These are phyloP conservation scores for Polytrichum formosum DNA, from an alignment of 225 moss, liverwort and hornwort species.

Conservation along the genomic window DNA sequence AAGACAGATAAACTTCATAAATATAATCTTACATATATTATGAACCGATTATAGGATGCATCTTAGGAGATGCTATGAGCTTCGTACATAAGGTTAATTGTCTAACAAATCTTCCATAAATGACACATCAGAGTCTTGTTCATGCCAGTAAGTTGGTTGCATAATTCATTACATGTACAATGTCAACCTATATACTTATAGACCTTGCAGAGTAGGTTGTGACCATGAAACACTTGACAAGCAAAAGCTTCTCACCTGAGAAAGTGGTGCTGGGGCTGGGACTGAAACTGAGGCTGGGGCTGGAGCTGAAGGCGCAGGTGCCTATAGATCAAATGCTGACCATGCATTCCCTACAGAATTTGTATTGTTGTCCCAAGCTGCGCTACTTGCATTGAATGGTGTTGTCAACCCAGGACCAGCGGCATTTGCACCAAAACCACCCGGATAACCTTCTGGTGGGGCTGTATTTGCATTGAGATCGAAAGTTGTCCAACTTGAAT, in stretches of 20 bases:
- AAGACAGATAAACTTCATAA: no score
- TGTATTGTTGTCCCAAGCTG: slow-evolving; percentile 29
- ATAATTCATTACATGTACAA: no score
- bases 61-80: no score
- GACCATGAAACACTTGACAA: neutral
- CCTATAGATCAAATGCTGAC: slow-evolving; percentile 39
- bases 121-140: no score
- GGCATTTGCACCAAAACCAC: slow-evolving; percentile 14
- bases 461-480: slow-evolving; percentile 28
- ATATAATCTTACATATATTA: no score
- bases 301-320: slow-evolving; percentile 10
- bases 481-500: slow-evolving; percentile 44
- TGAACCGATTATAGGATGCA: no score
- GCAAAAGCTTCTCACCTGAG: slow-evolving; percentile 25
- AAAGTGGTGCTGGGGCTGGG: slow-evolving; percentile 11
- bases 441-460: slow-evolving; percentile 42
- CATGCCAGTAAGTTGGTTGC: no score
- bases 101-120: no score
- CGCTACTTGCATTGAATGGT: slow-evolving; percentile 21
- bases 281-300: slow-evolving; percentile 12
- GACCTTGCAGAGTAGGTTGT: no score
- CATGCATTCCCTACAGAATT: slow-evolving; percentile 21
- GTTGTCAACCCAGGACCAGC: slow-evolving; percentile 4
- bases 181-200: no score
- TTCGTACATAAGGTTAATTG: no score